Evolutionary conservation across 441 rosid species (phyloP), one percentile per base, ranked within the genome.

Genomic region (Pelargonium cotyledonis): DNA sequence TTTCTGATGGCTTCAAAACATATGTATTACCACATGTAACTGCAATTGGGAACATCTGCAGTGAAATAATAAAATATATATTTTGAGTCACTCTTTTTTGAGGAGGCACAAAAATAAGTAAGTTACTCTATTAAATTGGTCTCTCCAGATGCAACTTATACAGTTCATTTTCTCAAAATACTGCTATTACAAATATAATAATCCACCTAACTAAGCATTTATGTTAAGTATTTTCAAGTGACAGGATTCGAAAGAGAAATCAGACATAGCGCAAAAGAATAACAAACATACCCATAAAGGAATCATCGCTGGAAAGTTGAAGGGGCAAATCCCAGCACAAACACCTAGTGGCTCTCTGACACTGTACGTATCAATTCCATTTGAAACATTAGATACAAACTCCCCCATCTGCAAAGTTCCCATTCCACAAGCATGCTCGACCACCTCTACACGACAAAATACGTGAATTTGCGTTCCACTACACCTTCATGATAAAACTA

Each of bases 231-330:
- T 47, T 47, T 0, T 11, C 53, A 2, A 47, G 53, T 14, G 0
- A 11, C 4, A 10, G 14, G 53, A 47, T 1, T 47, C 5, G 4
- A 12, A 47, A 47, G 14, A 10, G 14, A 9, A 47, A 47, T 0
- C 1, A 65, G 35, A 63, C 18, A 44, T 19, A 31, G 9, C 60
- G 14, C 60, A 67, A 8, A 18, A 14, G 38, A 31, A 31, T 15
- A 15, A 70, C 64, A 61, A 67, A 70, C 70, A 64, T 80, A 90
- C 98, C 98, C 98, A 92, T 79, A 92, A 84, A 43, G 98, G 98
- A 78, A 92, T 92, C 98, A 92, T 90, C 21, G 98, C 98, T 12
- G 98, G 97, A 71, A 92, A 92, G 85, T 93, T 93, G 82, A 90
- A 93, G 53, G 98, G 97, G 67, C 97, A 93, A 69, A 93, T 89